These are phyloP conservation scores for Kwoniella dejecticola DNA, from an alignment of 768 basidiomycete genomes.

Conservation along the genomic window DNA sequence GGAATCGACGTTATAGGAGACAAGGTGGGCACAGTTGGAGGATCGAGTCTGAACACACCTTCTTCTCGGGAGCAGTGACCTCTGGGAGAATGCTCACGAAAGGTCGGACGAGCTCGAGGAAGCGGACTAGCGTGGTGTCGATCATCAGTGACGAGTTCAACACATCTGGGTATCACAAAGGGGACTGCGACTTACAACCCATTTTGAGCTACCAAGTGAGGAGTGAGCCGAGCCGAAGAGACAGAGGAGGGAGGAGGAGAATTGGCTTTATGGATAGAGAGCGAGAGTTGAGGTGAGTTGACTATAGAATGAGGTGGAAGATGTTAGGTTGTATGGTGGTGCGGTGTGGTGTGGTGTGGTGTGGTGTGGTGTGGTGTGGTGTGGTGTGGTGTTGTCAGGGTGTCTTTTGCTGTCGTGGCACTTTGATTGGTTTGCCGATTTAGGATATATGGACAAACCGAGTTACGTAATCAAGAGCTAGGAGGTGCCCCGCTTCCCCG, in stretches of 20 bases:
- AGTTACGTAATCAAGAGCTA: neutral
- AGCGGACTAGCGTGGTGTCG: slow-evolving; percentile 69
- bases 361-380: slow-evolving; percentile 9
- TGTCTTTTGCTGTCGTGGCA: slow-evolving; percentile 7
- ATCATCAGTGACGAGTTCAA: slow-evolving; percentile 1
- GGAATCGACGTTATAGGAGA: too few species aligned
- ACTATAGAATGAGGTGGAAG: neutral
- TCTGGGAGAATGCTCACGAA: slow-evolving; percentile 96
- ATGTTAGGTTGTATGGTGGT: slow-evolving; percentile 2
- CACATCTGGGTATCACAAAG: too few species aligned
- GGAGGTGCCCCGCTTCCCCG: slow-evolving; percentile 1
- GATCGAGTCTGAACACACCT: slow-evolving; percentile 68
- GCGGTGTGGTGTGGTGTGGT: neutral
- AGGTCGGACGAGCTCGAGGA: slow-evolving; percentile 95
- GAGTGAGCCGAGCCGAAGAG: slow-evolving; percentile 17
- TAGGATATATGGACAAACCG: neutral
- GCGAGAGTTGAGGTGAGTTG: slow-evolving; percentile 16
- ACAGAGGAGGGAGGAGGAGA: neutral
- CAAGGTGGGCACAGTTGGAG: too few species aligned
- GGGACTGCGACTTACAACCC: slow-evolving; percentile 32
- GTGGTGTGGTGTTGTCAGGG: slow-evolving; percentile 3
- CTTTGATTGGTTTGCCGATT: neutral
- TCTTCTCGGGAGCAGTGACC: slow-evolving; percentile 96
- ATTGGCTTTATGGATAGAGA: neutral
- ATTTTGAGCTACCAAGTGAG: slow-evolving; percentile 25